These are phyloP conservation scores for Coniochaeta sp. DNA, from an alignment of 2,329 filamentous ascomycete species.

Conservation along the genomic window DNA sequence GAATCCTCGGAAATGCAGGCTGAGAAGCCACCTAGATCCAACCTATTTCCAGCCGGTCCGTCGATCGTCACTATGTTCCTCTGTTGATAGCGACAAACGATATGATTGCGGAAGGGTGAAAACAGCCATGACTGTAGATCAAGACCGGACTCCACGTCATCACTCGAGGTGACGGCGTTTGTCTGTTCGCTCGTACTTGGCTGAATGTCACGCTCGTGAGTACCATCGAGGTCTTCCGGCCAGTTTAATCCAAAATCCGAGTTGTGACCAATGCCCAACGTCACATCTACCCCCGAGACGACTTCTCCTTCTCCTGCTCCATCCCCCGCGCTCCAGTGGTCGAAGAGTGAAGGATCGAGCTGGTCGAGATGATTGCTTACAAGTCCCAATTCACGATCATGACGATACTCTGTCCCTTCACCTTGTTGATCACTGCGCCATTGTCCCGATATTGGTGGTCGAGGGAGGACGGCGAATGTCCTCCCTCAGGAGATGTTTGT, in stretches of 20 bases:
- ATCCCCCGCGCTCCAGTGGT: neutral
- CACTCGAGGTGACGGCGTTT: neutral
- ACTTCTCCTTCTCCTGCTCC: neutral
- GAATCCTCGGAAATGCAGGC: no score
- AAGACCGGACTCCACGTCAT: neutral
- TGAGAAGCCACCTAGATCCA: no score
- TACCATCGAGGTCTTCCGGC: neutral
- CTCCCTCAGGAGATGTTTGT: conserved; percentile 1
- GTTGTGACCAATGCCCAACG: neutral
- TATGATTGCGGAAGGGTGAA: neutral
- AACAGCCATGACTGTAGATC: neutral
- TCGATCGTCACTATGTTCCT: neutral
- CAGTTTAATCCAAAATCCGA: neutral
- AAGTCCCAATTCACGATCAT: neutral
- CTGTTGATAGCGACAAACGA: neutral
- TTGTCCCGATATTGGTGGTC: neutral
- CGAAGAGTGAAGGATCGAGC: neutral
- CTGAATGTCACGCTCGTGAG: neutral
- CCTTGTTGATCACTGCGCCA: conserved; percentile 5
- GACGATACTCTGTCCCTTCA: neutral
- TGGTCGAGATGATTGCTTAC: neutral
- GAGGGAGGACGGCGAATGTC: conserved; percentile 2
- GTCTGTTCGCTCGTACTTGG: neutral
- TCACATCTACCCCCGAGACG: neutral
- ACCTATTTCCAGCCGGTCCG: neutral